A percentile compares a stretch with the other conserved stretches of the same genome.
Evolutionary conservation across 352 stramenopile species (phyloP).

Genomic region (Pythium pectinolyticum): DNA sequence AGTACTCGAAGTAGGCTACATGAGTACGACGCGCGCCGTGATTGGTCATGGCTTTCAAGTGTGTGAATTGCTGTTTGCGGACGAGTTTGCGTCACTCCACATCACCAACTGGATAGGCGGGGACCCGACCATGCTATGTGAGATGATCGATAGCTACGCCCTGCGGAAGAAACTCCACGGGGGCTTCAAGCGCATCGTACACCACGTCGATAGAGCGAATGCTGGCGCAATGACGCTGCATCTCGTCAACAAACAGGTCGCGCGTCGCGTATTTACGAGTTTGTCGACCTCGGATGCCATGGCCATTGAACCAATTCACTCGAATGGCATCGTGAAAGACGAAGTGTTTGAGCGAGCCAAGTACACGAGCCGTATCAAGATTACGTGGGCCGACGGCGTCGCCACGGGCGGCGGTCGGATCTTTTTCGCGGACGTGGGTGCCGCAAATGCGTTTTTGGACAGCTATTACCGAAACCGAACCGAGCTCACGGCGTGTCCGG

Average conservation of each 20-base stretch:
- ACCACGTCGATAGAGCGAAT: neutral
- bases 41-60: neutral
- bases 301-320: neutral
- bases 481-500: constrained; percentile 7
- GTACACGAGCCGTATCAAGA: constrained; percentile 14
- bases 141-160: neutral
- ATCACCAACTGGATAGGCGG: constrained; percentile 1
- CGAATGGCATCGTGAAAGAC: neutral
- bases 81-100: neutral
- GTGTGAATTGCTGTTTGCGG: neutral
- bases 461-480: neutral
- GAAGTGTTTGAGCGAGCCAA: neutral
- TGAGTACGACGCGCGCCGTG: neutral
- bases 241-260: constrained; percentile 2
- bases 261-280: neutral
- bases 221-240: neutral
- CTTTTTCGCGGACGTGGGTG: constrained; percentile 4
- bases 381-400: constrained; percentile 21
- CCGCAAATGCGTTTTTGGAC: constrained; percentile 12
- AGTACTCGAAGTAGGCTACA: neutral
- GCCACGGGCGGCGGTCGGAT: constrained; percentile 17
- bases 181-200: neutral
- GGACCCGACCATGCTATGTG: neutral
- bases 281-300: neutral
- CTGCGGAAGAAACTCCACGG: neutral